These are phyloP conservation scores for Calonectria hongkongensis DNA, from an alignment of 2,329 filamentous ascomycete genomes.

Conservation along the genomic window DNA sequence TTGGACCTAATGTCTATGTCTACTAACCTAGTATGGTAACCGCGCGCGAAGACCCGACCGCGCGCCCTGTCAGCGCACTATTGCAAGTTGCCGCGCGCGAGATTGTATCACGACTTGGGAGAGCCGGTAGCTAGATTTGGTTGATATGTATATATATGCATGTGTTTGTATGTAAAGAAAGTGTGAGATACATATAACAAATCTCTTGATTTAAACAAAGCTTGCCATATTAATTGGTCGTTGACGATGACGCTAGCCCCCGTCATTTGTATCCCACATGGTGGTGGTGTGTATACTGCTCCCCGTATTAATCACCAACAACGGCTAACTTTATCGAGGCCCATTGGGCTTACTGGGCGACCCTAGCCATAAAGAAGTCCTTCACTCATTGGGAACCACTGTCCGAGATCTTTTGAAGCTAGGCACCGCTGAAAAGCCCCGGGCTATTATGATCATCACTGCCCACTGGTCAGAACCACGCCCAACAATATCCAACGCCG, in stretches of 20 bases:
- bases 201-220: neutral
- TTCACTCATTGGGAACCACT: neutral
- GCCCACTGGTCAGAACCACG: slow-evolving; percentile 9
- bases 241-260: slow-evolving; percentile 1
- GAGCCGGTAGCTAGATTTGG: neutral
- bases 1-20: neutral
- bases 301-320: neutral
- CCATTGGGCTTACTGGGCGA: neutral
- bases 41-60: neutral
- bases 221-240: neutral
- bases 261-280: slow-evolving; percentile 13
- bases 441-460: slow-evolving; percentile 4
- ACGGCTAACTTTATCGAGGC: slow-evolving; percentile 4
- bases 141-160: neutral
- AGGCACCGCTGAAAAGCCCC: neutral
- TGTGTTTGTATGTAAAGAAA: too few species aligned
- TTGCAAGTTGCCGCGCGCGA: slow-evolving; percentile 12
- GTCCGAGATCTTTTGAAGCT: slow-evolving; percentile 9
- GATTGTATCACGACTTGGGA: neutral
- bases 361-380: neutral
- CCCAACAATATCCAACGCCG: slow-evolving; percentile 1
- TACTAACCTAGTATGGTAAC: neutral
- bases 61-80: neutral
- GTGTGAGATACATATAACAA: neutral
- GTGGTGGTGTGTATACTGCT: slow-evolving; percentile 8